These are phyloP conservation scores for Lecanicillium sp. DNA, from an alignment of 2,329 filamentous ascomycete species.

Conservation along the genomic window DNA sequence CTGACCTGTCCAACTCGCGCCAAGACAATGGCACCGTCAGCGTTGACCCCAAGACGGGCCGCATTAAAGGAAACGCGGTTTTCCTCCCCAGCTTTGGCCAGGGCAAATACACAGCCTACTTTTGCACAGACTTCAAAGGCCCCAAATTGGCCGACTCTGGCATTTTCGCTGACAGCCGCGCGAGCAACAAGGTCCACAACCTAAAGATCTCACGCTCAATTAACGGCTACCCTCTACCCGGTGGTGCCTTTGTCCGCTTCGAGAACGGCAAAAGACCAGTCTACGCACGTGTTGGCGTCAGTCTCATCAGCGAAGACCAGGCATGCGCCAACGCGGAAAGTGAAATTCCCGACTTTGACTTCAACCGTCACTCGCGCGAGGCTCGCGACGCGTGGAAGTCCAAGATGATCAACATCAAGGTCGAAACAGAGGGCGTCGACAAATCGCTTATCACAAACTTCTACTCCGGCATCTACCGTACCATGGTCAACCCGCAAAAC, in stretches of 20 bases:
- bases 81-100: slow-evolving; percentile 62
- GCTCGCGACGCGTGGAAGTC: slow-evolving; percentile 54
- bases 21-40: slow-evolving; percentile 50
- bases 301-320: slow-evolving; percentile 59
- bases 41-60: slow-evolving; percentile 50
- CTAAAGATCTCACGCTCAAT: slow-evolving; percentile 43
- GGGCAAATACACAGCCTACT: slow-evolving; percentile 54
- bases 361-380: slow-evolving; percentile 43
- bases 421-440: slow-evolving; percentile 48
- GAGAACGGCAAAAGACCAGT: slow-evolving; percentile 44
- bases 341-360: slow-evolving; percentile 65
- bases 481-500: slow-evolving; percentile 66
- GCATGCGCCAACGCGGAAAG: slow-evolving; percentile 63
- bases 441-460: slow-evolving; percentile 54
- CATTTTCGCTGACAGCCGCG: slow-evolving; percentile 53
- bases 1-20: slow-evolving; percentile 56
- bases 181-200: slow-evolving; percentile 40
- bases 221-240: slow-evolving; percentile 50
- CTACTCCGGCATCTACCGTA: slow-evolving; percentile 67
- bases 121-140: slow-evolving; percentile 62
- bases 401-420: slow-evolving; percentile 53
- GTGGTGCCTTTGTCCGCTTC: slow-evolving; percentile 60
- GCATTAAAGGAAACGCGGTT: slow-evolving; percentile 55
- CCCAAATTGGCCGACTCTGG: slow-evolving; percentile 53
- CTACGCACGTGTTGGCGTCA: slow-evolving; percentile 61